A percentile compares a stretch with the other conserved stretches of the same genome.
Evolutionary conservation across 257 asterid genomes (phyloP).

Genomic region (Solanum chilense): DNA sequence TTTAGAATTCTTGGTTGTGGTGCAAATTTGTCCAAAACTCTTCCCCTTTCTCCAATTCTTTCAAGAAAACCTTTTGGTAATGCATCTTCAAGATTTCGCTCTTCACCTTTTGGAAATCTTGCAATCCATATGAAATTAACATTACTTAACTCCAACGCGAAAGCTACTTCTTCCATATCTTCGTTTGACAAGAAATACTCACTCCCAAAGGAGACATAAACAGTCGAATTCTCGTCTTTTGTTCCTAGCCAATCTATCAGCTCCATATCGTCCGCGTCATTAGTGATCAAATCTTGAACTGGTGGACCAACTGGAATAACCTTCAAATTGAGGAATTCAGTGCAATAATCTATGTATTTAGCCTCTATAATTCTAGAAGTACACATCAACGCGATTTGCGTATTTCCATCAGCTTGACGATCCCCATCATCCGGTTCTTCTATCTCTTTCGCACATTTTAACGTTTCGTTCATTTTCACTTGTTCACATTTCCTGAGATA

Average conservation of each 20-base stretch:
- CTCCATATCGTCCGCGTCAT: background rate
- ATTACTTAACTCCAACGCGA: background rate
- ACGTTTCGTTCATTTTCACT: background rate
- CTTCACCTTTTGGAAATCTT: slow-evolving; percentile 23
- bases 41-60: slow-evolving; percentile 9
- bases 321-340: slow-evolving; percentile 14
- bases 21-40: too few species aligned
- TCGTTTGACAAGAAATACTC: slow-evolving; percentile 32
- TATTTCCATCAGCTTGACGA: background rate
- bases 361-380: slow-evolving; percentile 30
- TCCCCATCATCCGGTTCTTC: slow-evolving; percentile 16
- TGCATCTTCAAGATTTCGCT: slow-evolving; percentile 3
- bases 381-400: slow-evolving; percentile 7
- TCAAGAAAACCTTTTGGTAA: slow-evolving; percentile 26
- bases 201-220: slow-evolving; percentile 46
- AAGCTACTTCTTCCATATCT: slow-evolving; percentile 34
- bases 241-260: slow-evolving; percentile 36
- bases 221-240: slow-evolving; percentile 18
- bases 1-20: too few species aligned
- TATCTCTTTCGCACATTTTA: background rate
- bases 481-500: background rate
- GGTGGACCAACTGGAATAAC: slow-evolving; percentile 27
- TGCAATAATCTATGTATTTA: slow-evolving; percentile 30
- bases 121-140: slow-evolving; percentile 46
- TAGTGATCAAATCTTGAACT: slow-evolving; percentile 8